These are phyloP conservation scores for Colletotrichum horii DNA, from an alignment of 2,329 filamentous ascomycete genomes.

Conservation along the genomic window DNA sequence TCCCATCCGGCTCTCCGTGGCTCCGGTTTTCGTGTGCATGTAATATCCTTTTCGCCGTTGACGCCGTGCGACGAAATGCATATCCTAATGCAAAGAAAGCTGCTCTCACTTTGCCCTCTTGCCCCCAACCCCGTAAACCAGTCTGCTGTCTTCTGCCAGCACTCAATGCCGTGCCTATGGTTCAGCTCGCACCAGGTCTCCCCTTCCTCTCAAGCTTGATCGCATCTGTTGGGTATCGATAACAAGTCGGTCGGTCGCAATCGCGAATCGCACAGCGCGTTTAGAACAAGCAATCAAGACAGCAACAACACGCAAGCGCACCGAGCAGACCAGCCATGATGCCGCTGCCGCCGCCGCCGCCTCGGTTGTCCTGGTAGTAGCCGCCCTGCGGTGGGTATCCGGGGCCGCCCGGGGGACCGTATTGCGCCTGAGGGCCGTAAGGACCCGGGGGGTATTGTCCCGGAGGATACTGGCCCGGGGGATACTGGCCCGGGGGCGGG, in stretches of 20 bases:
- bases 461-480: slow-evolving; percentile 39
- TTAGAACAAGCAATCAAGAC: slow-evolving; percentile 62
- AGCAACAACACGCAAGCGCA: slow-evolving; percentile 62
- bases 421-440: slow-evolving; percentile 13
- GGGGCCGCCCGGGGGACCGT: slow-evolving; percentile 26
- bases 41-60: background rate
- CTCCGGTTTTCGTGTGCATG: background rate
- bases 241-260: background rate
- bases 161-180: background rate
- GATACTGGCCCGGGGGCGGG: slow-evolving; percentile 35
- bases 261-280: slow-evolving; percentile 7
- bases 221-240: slow-evolving; percentile 6
- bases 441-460: slow-evolving; percentile 28
- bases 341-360: slow-evolving; percentile 35
- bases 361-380: slow-evolving; percentile 32
- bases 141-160: background rate
- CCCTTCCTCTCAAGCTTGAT: background rate
- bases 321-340: slow-evolving; percentile 53
- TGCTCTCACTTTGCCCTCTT: background rate
- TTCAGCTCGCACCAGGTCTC: background rate
- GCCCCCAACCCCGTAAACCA: background rate
- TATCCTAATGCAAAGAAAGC: background rate
- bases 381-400: slow-evolving; percentile 30
- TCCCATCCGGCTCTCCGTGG: background rate
- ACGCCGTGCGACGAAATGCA: background rate